Conservation (phyloP, 139 green algal species). For the Haematococcus sp. region DNA sequence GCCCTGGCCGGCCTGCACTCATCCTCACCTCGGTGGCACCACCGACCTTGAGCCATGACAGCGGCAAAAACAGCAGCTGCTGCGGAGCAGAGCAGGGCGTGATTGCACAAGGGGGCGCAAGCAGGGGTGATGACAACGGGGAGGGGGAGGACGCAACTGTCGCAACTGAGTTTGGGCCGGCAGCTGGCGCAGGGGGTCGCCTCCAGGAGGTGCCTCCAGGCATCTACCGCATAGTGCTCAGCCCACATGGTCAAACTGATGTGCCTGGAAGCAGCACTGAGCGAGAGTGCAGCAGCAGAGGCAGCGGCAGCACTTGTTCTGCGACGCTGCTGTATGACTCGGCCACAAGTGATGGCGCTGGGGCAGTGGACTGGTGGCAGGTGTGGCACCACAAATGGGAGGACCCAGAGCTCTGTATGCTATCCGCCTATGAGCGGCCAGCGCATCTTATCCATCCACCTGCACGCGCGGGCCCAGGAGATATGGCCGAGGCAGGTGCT, state of each 20-base stretch:
- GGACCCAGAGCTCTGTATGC: slow-evolving; percentile 19
- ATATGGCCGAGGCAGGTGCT: not conserved
- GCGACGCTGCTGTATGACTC: not conserved
- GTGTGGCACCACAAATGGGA: slow-evolving; percentile 25
- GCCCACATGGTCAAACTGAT: too few species aligned
- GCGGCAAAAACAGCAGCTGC: too few species aligned
- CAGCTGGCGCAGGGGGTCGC: not conserved
- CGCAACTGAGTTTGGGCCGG: not conserved
- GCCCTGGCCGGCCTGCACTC: slow-evolving; percentile 27
- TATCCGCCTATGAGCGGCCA: slow-evolving; percentile 14
- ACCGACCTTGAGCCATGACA: not conserved
- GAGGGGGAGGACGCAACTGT: not conserved
- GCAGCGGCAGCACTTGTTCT: slow-evolving; percentile 1
- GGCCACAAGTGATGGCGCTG: not conserved
- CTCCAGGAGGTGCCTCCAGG: slow-evolving; percentile 45
- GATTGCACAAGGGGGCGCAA: not conserved
- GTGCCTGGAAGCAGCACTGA: not conserved
- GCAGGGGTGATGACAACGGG: not conserved
- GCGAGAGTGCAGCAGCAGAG: slow-evolving; percentile 6
- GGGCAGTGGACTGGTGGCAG: not conserved
- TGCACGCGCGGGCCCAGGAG: not conserved
- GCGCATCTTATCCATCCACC: not conserved
- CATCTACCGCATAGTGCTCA: slow-evolving; percentile 36
- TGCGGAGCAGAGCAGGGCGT: not conserved
- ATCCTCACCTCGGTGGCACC: slow-evolving; percentile 40